Conservation (phyloP, 2,329 filamentous ascomycete species). For the Xylaria sp. region DNA sequence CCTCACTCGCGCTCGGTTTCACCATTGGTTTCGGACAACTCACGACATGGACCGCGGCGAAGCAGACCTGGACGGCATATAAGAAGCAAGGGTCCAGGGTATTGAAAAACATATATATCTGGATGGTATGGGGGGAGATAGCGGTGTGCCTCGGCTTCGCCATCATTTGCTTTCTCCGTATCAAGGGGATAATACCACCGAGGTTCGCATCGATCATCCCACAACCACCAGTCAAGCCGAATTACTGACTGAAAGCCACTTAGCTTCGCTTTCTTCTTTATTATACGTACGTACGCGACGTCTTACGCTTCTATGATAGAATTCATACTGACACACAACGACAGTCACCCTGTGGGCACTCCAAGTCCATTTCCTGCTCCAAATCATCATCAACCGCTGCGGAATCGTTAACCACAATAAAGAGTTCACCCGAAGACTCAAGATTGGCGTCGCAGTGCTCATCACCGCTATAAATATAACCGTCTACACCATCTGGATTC, state of each 20-base stretch:
- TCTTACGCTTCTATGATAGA: neutral
- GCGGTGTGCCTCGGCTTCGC: slow-evolving; percentile 56
- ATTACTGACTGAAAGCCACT: neutral
- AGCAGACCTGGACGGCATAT: slow-evolving; percentile 52
- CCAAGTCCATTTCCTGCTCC: slow-evolving; percentile 62
- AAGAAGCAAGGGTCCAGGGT: slow-evolving; percentile 49
- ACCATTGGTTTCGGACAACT: slow-evolving; percentile 56
- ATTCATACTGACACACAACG: neutral
- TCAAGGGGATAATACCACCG: slow-evolving; percentile 37
- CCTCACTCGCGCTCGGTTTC: slow-evolving; percentile 53
- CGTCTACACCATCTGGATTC: slow-evolving; percentile 66
- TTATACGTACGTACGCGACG: slow-evolving; percentile 18
- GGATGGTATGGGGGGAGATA: slow-evolving; percentile 62
- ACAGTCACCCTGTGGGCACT: slow-evolving; percentile 54
- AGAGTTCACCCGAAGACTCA: slow-evolving; percentile 52
- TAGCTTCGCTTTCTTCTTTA: slow-evolving; percentile 17
- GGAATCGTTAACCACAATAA: slow-evolving; percentile 57
- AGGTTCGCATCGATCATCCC: slow-evolving; percentile 4
- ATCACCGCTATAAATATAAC: slow-evolving; percentile 63
- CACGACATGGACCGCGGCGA: slow-evolving; percentile 52
- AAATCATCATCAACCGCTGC: slow-evolving; percentile 66
- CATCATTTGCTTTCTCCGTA: slow-evolving; percentile 49
- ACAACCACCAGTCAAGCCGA: neutral
- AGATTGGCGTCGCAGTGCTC: slow-evolving; percentile 57
- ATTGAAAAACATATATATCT: slow-evolving; percentile 55